Evolutionary conservation across 1,284 basidiomycete species (phyloP), one percentile per base, ranked within the genome.

Genomic region (Calocybe gambosa): DNA sequence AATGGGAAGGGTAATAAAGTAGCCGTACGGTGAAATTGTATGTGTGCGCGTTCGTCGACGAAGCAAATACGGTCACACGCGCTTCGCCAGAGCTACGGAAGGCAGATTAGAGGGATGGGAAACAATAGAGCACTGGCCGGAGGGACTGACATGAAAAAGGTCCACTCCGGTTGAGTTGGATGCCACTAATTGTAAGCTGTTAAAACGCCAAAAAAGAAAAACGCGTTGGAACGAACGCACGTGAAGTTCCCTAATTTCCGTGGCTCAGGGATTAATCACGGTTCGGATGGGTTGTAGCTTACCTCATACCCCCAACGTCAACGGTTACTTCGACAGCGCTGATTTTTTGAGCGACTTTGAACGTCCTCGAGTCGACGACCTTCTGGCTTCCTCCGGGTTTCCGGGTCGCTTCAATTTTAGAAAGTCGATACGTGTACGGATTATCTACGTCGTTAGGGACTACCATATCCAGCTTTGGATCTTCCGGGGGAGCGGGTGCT

Each of bases 151-250:
- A 71, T 47, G 58, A 63, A 78, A 58, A 73, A 80, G 31, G 68
- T 73, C 80, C 80, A 83, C 62, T 83, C 80, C 47, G 76, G 73
- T 56, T 80, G 69, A 28, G 78, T 84, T 3, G 82, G 81, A 59
- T 85, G 83, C 82, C 83, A 86, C 75, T 85, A 57, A 25, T 28
- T 10, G 10, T 21, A 15, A 15, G 10, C 18, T 36, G 19, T 26
- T n/a, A 40, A 13, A 39, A 31, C n/a, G n/a, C n/a, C n/a, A 38
- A 34, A 25, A 2, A 9, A 10, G 31, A 13, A 28, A 15, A 37
- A 16, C 35, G 21, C 20, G 9, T 31, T n/a, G 26, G 16, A 18
- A 25, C 61, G 61, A 71, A 13, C 48, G 60, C 48, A 80, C 78
- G 49, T 81, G 78, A 49, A 80, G 67, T 55, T 80, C 78, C 46